Evolutionary conservation across 805 yeast species (phyloP), one percentile per base, ranked within the genome.

Genomic region (Candida adriatica): DNA sequence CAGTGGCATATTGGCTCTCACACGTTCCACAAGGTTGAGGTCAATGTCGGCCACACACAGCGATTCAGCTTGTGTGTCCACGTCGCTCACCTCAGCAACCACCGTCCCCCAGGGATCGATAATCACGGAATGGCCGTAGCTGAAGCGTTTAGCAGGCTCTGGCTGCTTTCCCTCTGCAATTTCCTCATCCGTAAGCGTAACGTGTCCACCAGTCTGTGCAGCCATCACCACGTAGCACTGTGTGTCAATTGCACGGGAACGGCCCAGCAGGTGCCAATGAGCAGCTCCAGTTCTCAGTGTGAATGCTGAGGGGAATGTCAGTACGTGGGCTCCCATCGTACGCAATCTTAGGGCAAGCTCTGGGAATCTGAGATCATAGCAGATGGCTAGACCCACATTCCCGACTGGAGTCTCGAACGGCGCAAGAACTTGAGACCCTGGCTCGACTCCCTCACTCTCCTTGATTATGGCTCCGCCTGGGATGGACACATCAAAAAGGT

Each of bases 81-180:
- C 50, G 42, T 70, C 76, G 14, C 71, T 58, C 17, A 68, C 66
- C 38, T 75, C 71, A 1, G 84, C 79, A 4, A 90, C 38, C 2
- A 86, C 65, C 0, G 73, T 66, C 0, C 97, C 98, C 86, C 94
- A 84, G 0, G 98, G 97, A 43, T 83, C 90, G n/a, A 90, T 70
- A 5, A 87, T 76, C 41, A 87, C 62, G 0, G 94, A 70, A 48
- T 86, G 90, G 1, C 98, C 98, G 59, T 77, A 90, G 39, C 95
- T 82, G 35, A 73, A 68, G 35, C 97, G 62, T 7, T 46, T 33
- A 4, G 48, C 40, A 6, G 48, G 42, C 16, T 42, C 38, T 11
- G 42, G 15, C 13, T 43, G 46, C 8, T 43, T 43, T 13, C 58
- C 61, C 7, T 33, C 32, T 3, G 34, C 40, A 7, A 48, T 26